Conservation (phyloP, 768 basidiomycete genomes). For the Paxillus involutus region DNA sequence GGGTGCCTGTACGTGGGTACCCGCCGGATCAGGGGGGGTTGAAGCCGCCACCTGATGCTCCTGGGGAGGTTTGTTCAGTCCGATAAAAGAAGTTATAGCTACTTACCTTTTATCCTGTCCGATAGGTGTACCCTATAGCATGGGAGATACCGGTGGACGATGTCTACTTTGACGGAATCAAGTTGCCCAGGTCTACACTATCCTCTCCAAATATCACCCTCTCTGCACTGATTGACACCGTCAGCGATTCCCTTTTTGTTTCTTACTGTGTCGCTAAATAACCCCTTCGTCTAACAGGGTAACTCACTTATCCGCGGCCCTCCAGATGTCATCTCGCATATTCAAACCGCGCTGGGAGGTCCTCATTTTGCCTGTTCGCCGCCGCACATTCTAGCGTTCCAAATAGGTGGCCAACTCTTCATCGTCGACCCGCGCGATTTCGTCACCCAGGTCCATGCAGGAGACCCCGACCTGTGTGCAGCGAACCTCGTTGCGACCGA, state of each 20-base stretch:
- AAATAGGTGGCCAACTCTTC: slow-evolving; percentile 68
- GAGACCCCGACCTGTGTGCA: slow-evolving; percentile 43
- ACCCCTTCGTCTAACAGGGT: slow-evolving; percentile 42
- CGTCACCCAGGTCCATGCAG: slow-evolving; percentile 39
- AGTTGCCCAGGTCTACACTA: slow-evolving; percentile 55
- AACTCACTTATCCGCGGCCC: slow-evolving; percentile 79
- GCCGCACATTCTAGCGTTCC: slow-evolving; percentile 64
- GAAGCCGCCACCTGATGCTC: slow-evolving; percentile 51
- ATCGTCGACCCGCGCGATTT: slow-evolving; percentile 79
- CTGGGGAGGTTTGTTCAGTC: slow-evolving; percentile 51
- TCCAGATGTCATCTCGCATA: slow-evolving; percentile 56
- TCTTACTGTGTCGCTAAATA: not conserved
- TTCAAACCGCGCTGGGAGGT: slow-evolving; percentile 41
- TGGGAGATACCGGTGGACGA: slow-evolving; percentile 77
- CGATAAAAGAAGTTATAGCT: not conserved
- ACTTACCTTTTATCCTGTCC: slow-evolving; percentile 1
- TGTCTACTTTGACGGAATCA: slow-evolving; percentile 66
- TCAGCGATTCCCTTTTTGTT: slow-evolving; percentile 22
- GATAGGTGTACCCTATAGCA: slow-evolving; percentile 56
- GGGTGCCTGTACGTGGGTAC: slow-evolving; percentile 65
- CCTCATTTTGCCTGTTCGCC: slow-evolving; percentile 56
- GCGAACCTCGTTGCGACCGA: slow-evolving; percentile 64
- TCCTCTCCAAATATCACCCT: slow-evolving; percentile 48
- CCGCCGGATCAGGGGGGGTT: slow-evolving; percentile 51
- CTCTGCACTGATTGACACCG: slow-evolving; percentile 73